Base-by-base conservation (phyloP, 352 stramenopile species). In the Pythium pyrilobum region DNA sequence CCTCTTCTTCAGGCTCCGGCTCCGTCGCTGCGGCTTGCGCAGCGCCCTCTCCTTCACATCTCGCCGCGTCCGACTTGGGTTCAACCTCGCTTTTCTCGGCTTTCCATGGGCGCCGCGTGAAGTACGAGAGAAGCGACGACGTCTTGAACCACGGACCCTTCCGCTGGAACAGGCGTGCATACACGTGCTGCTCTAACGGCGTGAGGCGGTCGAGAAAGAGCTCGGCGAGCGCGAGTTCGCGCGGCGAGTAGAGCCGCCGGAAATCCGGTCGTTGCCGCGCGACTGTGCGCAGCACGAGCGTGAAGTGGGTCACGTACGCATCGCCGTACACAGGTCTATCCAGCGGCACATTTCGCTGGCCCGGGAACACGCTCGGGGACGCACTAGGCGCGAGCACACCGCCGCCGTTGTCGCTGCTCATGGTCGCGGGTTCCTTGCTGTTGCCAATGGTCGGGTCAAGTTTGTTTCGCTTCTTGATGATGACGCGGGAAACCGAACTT, bases 131-230 rank as follows among this genome's bases (percentile, higher is more conserved):
- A 21, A 93, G 60, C 23, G 78, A 84, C 18, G 66, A 66, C 1
- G 69, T 77, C 55, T 81, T 83, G 55, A 87, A 87, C 83, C 83
- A 94, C 40, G 71, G 65, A 0, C 81, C 83, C 51, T 83, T 85
- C 28, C 83, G 83, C 51, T 92, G 81, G 23, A 94, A 77, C 21
- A 92, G 54, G 10, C 79, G 83, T 34, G 81, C 78, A 44, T 90
- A 92, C 23, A 94, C 47, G n/a, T 79, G 66, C 58, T 89, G 78
- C 36, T 77, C 73, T 15, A 75, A 50, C 5, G 71, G 61, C 28
- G 75, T 46, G 4, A 92, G 46, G 5, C 64, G 64, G 0, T 69
- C 50, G 3, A 92, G 66, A 43, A 87, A 90, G 2, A 59, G 44
- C 2, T 67, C 61, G 4, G 69, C 76, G 1, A 86, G 42, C 13